Percentiles rank a stretch among this genome's conserved stretches.
Conservation (phyloP, 805 yeast genomes). For the Pichia nanzhaoensis region DNA sequence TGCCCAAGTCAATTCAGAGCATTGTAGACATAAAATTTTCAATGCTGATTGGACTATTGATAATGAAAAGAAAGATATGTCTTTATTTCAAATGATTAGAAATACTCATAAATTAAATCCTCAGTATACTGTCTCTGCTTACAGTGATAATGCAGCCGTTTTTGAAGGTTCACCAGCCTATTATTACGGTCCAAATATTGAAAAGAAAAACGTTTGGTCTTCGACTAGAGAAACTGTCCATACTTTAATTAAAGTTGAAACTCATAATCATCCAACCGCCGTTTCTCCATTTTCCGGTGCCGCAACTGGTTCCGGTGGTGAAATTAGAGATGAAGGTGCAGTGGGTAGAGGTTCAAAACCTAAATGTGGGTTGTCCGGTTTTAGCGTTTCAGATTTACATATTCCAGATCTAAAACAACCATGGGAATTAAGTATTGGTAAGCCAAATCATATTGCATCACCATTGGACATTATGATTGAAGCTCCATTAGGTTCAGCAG, state of each 20-base stretch:
- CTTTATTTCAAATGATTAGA: constrained; percentile 91
- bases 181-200: constrained; percentile 70
- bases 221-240: constrained; percentile 74
- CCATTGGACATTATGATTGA: constrained; percentile 91
- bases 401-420: constrained; percentile 87
- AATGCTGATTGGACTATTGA: constrained; percentile 98
- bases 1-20: constrained; percentile 99
- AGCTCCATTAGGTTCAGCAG: constrained; percentile 97
- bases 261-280: constrained; percentile 99
- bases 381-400: constrained; percentile 80
- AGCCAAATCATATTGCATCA: constrained; percentile 89
- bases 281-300: constrained; percentile 99
- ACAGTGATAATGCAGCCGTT: constrained; percentile 97
- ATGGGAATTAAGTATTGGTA: constrained; percentile 90
- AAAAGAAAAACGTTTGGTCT: constrained; percentile 59
- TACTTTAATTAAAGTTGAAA: constrained; percentile 91
- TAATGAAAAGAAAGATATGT: constrained; percentile 60
- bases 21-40: constrained; percentile 97
- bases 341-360: constrained; percentile 98
- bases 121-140: constrained; percentile 83
- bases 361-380: constrained; percentile 94
- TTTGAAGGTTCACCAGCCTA: constrained; percentile 77
- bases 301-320: constrained; percentile 99
- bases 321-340: constrained; percentile 99
- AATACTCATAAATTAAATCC: constrained; percentile 82